Conservation (phyloP, 2,329 filamentous ascomycete species). For the Alternaria gansuensis region DNA sequence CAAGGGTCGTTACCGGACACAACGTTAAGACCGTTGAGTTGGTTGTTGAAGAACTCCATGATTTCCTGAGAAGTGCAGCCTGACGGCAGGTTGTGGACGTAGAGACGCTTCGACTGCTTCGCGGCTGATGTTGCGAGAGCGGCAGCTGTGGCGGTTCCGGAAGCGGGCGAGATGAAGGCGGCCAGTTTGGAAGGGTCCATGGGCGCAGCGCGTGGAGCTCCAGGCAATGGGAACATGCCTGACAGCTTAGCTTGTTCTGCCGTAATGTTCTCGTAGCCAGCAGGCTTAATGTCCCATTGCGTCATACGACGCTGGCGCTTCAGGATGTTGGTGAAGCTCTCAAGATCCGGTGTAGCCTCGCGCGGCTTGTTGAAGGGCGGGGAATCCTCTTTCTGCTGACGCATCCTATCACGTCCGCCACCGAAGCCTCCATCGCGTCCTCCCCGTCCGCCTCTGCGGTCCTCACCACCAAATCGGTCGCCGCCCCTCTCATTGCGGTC, state of each 20-base stretch:
- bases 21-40: conserved; percentile 96
- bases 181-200: conserved; percentile 95
- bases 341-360: conserved; percentile 95
- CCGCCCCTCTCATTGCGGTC: conserved; percentile 61
- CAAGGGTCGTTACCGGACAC: conserved; percentile 86
- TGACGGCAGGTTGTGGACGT: conserved; percentile 82
- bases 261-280: conserved; percentile 97
- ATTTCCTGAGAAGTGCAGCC: conserved; percentile 78
- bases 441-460: conserved; percentile 46
- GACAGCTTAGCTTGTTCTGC: conserved; percentile 98
- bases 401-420: conserved; percentile 60
- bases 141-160: conserved; percentile 73
- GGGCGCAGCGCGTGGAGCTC: conserved; percentile 90
- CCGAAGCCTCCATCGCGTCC: conserved; percentile 39
- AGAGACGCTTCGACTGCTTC: conserved; percentile 89
- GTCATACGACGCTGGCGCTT: conserved; percentile 91
- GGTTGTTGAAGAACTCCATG: conserved; percentile 89
- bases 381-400: conserved; percentile 76
- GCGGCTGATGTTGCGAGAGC: conserved; percentile 91
- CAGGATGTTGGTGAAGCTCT: conserved; percentile 80
- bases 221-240: conserved; percentile 97
- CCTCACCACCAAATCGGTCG: conserved; percentile 57
- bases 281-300: conserved; percentile 99
- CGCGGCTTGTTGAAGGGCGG: conserved; percentile 83
- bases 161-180: conserved; percentile 92